Conservation (phyloP, 352 stramenopile species). For the Pythium chondricola region DNA sequence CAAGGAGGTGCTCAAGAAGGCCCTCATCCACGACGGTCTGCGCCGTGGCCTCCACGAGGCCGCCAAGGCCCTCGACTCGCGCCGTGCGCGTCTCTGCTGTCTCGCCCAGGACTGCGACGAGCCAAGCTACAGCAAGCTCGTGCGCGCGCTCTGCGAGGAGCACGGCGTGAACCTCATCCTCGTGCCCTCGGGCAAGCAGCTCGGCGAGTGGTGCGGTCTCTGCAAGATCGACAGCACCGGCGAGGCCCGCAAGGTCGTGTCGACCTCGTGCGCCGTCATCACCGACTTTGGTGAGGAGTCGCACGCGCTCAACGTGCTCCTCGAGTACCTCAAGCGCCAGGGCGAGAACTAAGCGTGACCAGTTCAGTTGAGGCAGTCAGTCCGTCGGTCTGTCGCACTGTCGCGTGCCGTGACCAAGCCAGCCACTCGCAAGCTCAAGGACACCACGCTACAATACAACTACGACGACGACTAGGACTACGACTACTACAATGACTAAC, state of each 20-base stretch:
- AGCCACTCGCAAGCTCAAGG: too few relatives aligned
- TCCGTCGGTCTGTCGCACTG: too few relatives aligned
- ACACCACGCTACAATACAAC: too few relatives aligned
- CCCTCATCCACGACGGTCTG: slow-evolving; percentile 98
- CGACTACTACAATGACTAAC: too few relatives aligned
- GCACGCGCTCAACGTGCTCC: slow-evolving; percentile 95
- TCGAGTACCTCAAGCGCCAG: slow-evolving; percentile 98
- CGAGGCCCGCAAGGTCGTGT: slow-evolving; percentile 98
- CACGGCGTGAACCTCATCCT: slow-evolving; percentile 93
- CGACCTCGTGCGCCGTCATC: slow-evolving; percentile 97
- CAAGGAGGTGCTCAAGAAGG: slow-evolving; percentile 99
- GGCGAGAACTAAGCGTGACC: slow-evolving; percentile 82
- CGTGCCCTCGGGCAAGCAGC: slow-evolving; percentile 92
- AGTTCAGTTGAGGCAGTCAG: not conserved
- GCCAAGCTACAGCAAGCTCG: slow-evolving; percentile 99
- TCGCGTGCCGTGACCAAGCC: too few relatives aligned
- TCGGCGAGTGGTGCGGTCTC: slow-evolving; percentile 99
- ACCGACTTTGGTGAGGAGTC: slow-evolving; percentile 99
- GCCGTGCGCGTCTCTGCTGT: slow-evolving; percentile 97
- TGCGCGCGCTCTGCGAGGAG: slow-evolving; percentile 94
- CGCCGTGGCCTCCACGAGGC: slow-evolving; percentile 98
- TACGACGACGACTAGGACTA: too few relatives aligned
- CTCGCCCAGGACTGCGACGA: slow-evolving; percentile 99
- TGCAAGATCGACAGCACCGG: slow-evolving; percentile 98
- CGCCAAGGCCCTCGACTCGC: slow-evolving; percentile 98